Base-by-base conservation (phyloP, 768 basidiomycete genomes). In the Candolleomyces aberdarensis region DNA sequence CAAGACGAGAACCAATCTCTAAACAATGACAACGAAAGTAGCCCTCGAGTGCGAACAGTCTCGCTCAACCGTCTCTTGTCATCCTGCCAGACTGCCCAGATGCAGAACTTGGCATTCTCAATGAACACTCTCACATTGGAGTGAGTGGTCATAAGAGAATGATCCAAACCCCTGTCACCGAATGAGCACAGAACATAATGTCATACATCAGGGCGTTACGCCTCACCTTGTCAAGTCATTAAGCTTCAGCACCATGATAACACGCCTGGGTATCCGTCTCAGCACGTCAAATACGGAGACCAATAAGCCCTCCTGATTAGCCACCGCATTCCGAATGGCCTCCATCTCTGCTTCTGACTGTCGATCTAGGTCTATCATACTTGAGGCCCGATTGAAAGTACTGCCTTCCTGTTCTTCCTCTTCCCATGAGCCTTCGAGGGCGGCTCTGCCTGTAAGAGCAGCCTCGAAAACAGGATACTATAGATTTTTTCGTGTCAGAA, bases 401-500 rank as follows among this genome's bases (percentile, higher is more conserved):
- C 76, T 69, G 3, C 73, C 71, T 10, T 72, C 74, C 19, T 5
- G 14, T 36, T 40, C 40, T 3, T 74, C 71, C 17, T 80, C 78
- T 14, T 80, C 78, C 78, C 80, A 83, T 6, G 83, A 78, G 36
- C 86, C 88, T 69, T 87, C 83, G 58, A 96, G 72, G 1, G 85
- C 86, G 17, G 91, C 86, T 46, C 94, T 84, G 5, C 88, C 89
- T n/a, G 96, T 98, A 49, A 98, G 87, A 14, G 96, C 96, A 20
- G 94, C 92, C 73, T 98, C 94, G 63, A 98, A 95, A 11, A 97
- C 83, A 9, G 94, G 92, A 70, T 97, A 98, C 91, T 96, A 17
- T 58, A 20, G 48, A 41, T 20, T 41, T 49, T 49, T 59, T 47
- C 62, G 61, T 15, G 32, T 55, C 48, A 41, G 40, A 29, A n/a